phyloP scores from a whole-genome alignment of 1,284 basidiomycete genomes.

The Mycena sp. region DNA sequence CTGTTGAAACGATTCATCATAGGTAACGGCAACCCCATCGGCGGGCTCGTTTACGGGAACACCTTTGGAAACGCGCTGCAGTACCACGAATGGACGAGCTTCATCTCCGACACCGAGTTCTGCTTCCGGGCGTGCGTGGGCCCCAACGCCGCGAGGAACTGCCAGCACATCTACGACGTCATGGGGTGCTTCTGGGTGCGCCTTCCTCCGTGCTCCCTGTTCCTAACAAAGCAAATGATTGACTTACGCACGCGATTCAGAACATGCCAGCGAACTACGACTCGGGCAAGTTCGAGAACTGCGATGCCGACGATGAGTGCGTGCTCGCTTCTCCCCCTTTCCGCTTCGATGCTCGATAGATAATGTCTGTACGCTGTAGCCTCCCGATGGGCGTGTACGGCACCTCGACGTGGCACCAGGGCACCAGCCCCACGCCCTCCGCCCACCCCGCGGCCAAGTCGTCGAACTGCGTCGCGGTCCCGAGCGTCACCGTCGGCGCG shows the following conservation, averaged over 20 bases:
- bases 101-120: slow-evolving; percentile 64
- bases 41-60: slow-evolving; percentile 70
- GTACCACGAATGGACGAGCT: slow-evolving; percentile 66
- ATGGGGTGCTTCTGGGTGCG: slow-evolving; percentile 67
- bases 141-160: slow-evolving; percentile 61
- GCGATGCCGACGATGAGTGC: slow-evolving; percentile 49
- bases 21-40: slow-evolving; percentile 44
- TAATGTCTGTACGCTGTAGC: slow-evolving; percentile 36
- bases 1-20: slow-evolving; percentile 13
- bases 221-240: no score
- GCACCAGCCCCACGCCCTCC: slow-evolving; percentile 58
- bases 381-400: slow-evolving; percentile 71
- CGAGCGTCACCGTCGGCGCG: slow-evolving; percentile 53
- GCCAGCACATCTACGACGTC: slow-evolving; percentile 63
- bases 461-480: slow-evolving; percentile 54
- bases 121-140: slow-evolving; percentile 73
- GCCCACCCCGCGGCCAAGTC: slow-evolving; percentile 58
- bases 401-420: slow-evolving; percentile 67
- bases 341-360: slow-evolving; percentile 5
- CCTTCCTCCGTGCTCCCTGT: neutral
- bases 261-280: slow-evolving; percentile 68
- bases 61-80: slow-evolving; percentile 55
- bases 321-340: slow-evolving; percentile 23
- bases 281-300: slow-evolving; percentile 35
- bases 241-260: slow-evolving; percentile 32